Evolutionary conservation across 2,329 filamentous ascomycete genomes (phyloP).

Genomic region (Diaporthe nobilis): DNA sequence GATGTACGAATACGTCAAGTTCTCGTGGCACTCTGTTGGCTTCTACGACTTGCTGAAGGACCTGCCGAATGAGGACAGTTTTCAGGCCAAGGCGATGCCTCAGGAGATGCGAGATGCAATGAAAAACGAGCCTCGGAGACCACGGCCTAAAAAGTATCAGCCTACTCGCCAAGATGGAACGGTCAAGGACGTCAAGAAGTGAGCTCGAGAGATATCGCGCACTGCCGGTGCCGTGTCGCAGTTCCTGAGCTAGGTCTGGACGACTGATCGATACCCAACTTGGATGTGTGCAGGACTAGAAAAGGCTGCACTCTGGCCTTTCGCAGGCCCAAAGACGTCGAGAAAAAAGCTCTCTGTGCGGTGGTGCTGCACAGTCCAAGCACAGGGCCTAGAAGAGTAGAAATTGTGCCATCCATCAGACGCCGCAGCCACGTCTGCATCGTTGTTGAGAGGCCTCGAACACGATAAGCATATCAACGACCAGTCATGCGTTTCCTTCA

Average conservation of each 20-base stretch:
- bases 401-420: background rate
- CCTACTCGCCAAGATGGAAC: too few species aligned
- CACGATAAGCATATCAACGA: background rate
- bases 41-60: constrained; percentile 19
- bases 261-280: background rate
- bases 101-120: background rate
- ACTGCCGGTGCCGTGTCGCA: background rate
- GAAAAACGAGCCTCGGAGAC: background rate
- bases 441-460: background rate
- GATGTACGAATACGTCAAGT: constrained; percentile 22
- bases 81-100: background rate
- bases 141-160: background rate
- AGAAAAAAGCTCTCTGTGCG: background rate
- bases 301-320: background rate
- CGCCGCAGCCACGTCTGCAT: background rate
- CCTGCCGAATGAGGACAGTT: constrained; percentile 14
- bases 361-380: background rate
- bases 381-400: background rate
- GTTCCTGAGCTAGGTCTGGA: background rate
- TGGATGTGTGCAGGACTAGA: background rate
- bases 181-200: background rate
- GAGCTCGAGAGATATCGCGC: background rate
- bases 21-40: background rate
- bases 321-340: background rate
- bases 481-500: background rate